Evolutionary conservation across 306 rosid genomes (phyloP).

Genomic region (Amphicarpaea edgeworthii): DNA sequence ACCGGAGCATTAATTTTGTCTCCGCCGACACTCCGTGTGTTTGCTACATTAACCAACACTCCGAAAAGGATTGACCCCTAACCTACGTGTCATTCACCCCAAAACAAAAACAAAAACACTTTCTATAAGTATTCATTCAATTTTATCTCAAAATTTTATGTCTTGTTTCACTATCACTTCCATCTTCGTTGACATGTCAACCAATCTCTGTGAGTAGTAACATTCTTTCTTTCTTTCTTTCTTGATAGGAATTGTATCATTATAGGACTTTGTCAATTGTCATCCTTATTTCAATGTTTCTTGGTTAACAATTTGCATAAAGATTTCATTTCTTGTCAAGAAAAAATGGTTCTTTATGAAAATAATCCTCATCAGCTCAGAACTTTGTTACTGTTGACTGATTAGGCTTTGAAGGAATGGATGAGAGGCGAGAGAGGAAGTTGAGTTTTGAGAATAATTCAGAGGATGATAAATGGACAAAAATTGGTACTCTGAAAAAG

Average conservation of each 20-base stretch:
- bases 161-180: slow-evolving; percentile 18
- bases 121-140: too few relatives aligned
- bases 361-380: background rate
- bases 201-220: slow-evolving; percentile 80
- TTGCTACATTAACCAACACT: slow-evolving; percentile 1
- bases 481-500: slow-evolving; percentile 73
- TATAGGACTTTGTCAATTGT: background rate
- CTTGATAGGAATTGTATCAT: slow-evolving; percentile 8
- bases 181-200: slow-evolving; percentile 58
- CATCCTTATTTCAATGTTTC: background rate
- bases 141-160: background rate
- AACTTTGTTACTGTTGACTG: slow-evolving; percentile 13
- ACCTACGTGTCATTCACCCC: background rate
- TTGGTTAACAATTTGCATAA: slow-evolving; percentile 2
- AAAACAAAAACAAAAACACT: background rate
- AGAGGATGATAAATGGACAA: slow-evolving; percentile 73
- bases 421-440: slow-evolving; percentile 64
- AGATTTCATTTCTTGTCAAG: background rate
- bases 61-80: background rate
- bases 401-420: slow-evolving; percentile 73
- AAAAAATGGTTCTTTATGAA: background rate
- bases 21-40: slow-evolving; percentile 40
- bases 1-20: slow-evolving; percentile 22
- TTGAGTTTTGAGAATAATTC: slow-evolving; percentile 42
- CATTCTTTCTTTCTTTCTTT: background rate